Conservation (phyloP, 2,329 filamentous ascomycete species). For the Phialophora verrucosa region DNA sequence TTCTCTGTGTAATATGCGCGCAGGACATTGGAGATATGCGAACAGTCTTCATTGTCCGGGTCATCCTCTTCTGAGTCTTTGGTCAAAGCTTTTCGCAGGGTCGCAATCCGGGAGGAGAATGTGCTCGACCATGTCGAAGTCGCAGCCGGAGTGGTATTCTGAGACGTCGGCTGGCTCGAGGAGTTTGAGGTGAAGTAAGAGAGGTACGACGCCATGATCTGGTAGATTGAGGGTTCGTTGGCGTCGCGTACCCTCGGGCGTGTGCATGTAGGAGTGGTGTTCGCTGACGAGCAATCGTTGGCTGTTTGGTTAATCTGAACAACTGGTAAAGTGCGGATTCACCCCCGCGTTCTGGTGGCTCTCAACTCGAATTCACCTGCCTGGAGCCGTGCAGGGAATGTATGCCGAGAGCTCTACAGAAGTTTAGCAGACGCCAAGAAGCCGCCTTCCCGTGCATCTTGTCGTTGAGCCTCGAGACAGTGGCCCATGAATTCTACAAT, state of each 20-base stretch:
- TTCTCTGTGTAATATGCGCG: slow-evolving; percentile 93
- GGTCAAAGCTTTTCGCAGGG: slow-evolving; percentile 67
- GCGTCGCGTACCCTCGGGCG: neutral
- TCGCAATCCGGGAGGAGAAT: slow-evolving; percentile 68
- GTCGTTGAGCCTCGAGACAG: too few relatives aligned
- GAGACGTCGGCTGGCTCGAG: slow-evolving; percentile 28
- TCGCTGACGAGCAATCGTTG: neutral
- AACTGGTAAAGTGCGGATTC: neutral
- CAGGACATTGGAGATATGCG: slow-evolving; percentile 90
- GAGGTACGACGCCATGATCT: slow-evolving; percentile 36
- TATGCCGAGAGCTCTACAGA: neutral
- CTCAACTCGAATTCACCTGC: neutral
- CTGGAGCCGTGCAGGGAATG: neutral
- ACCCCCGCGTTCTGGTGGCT: neutral
- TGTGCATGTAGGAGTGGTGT: neutral
- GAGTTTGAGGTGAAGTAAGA: slow-evolving; percentile 39
- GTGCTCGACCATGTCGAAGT: slow-evolving; percentile 52
- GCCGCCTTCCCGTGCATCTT: too few relatives aligned
- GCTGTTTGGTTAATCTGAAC: neutral
- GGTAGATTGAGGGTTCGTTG: neutral
- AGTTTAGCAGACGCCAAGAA: too few relatives aligned
- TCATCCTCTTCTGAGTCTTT: slow-evolving; percentile 70
- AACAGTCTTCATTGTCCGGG: slow-evolving; percentile 74
- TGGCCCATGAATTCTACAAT: too few relatives aligned
- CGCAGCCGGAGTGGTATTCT: slow-evolving; percentile 24